Evolutionary conservation across 257 asterid species (phyloP).

Genomic region (Solanum clarkiae): DNA sequence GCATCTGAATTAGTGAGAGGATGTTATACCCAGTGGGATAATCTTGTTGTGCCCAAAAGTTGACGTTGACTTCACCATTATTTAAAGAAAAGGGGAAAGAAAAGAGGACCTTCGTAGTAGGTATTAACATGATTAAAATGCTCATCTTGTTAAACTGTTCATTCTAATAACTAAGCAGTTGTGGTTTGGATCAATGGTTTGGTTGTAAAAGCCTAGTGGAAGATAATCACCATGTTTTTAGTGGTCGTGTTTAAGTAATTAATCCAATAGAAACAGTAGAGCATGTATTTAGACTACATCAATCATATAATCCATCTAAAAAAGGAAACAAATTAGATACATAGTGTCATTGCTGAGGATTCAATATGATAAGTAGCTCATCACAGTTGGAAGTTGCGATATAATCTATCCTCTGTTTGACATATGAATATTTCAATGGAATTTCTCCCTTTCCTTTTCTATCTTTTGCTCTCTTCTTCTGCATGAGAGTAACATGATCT

Average conservation of each 20-base stretch:
- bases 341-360: neutral
- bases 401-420: neutral
- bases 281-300: neutral
- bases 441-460: neutral
- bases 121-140: neutral
- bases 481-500: neutral
- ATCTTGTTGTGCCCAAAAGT: neutral
- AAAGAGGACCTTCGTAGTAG: neutral
- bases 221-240: neutral
- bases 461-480: neutral
- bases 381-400: neutral
- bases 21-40: neutral
- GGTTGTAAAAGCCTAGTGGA: neutral
- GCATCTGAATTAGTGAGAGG: neutral
- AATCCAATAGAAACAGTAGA: neutral
- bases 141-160: neutral
- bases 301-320: neutral
- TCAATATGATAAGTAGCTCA: neutral
- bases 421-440: neutral
- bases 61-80: neutral
- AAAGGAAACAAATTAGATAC: neutral
- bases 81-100: neutral
- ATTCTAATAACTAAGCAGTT: neutral
- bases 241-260: neutral
- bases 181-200: neutral